A percentile compares a stretch with the other conserved stretches of the same genome.
Evolutionary conservation across 768 basidiomycete genomes (phyloP).

Genomic region (Gelatoporia subvermispora): DNA sequence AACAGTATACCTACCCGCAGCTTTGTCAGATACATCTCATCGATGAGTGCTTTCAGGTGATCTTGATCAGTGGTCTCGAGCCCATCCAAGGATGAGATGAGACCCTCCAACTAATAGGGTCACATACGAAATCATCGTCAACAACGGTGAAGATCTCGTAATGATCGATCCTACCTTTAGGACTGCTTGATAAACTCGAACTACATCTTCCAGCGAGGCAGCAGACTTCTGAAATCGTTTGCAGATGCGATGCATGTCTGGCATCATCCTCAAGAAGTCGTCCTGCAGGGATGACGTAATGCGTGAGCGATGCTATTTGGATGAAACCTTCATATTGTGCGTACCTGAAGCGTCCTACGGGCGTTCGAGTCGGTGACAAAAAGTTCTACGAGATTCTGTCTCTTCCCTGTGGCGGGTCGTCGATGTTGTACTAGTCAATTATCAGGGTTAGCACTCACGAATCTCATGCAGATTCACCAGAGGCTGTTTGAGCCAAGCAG

Average conservation of each 20-base stretch:
- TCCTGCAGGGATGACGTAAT: slow-evolving; percentile 44
- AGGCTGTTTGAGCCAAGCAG: slow-evolving; percentile 94
- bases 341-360: slow-evolving; percentile 69
- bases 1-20: slow-evolving; percentile 46
- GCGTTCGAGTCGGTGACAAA: slow-evolving; percentile 77
- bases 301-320: neutral
- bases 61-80: slow-evolving; percentile 42
- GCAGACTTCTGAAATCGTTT: slow-evolving; percentile 85
- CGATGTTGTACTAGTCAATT: neutral
- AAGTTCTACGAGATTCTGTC: slow-evolving; percentile 83
- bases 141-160: neutral
- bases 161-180: slow-evolving; percentile 48
- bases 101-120: slow-evolving; percentile 70
- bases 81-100: slow-evolving; percentile 60
- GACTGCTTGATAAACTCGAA: slow-evolving; percentile 92
- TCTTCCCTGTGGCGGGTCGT: slow-evolving; percentile 51
- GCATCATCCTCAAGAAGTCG: slow-evolving; percentile 85
- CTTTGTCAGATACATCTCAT: slow-evolving; percentile 59
- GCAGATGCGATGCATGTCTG: slow-evolving; percentile 87
- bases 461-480: slow-evolving; percentile 93
- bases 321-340: slow-evolving; percentile 6
- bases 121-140: neutral
- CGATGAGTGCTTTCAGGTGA: slow-evolving; percentile 46
- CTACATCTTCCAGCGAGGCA: slow-evolving; percentile 90
- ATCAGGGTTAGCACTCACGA: slow-evolving; percentile 40